Evolutionary conservation across 768 basidiomycete genomes (phyloP), one percentile per base, ranked within the genome.

Genomic region (Hysterangium stoloniferum): DNA sequence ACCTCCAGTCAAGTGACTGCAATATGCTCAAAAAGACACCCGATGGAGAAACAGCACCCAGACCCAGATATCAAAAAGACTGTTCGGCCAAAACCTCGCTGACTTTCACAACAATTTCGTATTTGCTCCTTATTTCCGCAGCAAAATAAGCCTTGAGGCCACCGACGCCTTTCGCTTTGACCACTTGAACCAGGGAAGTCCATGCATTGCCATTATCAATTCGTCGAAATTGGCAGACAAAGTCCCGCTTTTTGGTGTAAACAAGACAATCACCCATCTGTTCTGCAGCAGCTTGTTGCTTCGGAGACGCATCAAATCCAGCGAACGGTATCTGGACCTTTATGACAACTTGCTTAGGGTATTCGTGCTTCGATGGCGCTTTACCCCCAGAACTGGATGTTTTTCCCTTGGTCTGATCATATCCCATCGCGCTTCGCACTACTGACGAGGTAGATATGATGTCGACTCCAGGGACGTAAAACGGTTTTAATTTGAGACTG

Each of bases 11-110:
- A n/a, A n/a, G n/a, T n/a, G n/a, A n/a, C n/a, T n/a, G n/a, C n/a
- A n/a, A n/a, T n/a, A n/a, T n/a, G n/a, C n/a, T n/a, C n/a, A n/a
- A n/a, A n/a, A n/a, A n/a, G n/a, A n/a, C n/a, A n/a, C n/a, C n/a
- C n/a, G n/a, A n/a, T n/a, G n/a, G n/a, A n/a, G n/a, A n/a, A n/a
- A n/a, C 33, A 34, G 17, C 17, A 34, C 33, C 33, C 9, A 34
- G 9, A 9, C 17, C 33, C 9, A 34, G 17, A 34, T 22, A 27
- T 64, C 59, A 78, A 52, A 79, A 80, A 0, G 77, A 74, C 53
- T 82, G 79, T 54, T 75, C 78, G 1, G 77, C 78, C 48, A 79
- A 59, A 6, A 74, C 66, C 43, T 80, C 76, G 2, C 70, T 69
- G 6, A 72, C 59, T 54, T 78, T 78, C 22, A 82, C 68, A 1